A percentile compares a stretch with the other conserved stretches of the same genome.
Conservation (phyloP, 2,329 filamentous ascomycete species). For the Pestalotiopsis sp. region DNA sequence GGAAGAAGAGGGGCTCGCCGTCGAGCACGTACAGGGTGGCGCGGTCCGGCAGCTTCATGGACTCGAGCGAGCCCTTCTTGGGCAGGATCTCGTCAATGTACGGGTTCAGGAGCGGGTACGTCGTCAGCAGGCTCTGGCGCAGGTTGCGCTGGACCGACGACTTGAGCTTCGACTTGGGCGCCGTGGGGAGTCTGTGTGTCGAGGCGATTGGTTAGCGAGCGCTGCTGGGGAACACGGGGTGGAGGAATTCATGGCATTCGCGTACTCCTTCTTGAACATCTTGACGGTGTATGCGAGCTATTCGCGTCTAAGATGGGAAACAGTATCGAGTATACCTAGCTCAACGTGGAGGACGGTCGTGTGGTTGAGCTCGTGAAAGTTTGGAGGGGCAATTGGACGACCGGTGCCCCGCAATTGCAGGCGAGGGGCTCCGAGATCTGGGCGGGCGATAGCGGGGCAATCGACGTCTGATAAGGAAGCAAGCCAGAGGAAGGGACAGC, state of each 20-base stretch:
- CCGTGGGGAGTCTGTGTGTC: constrained; percentile 65
- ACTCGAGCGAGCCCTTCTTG: constrained; percentile 88
- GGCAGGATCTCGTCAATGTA: constrained; percentile 94
- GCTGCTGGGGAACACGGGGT: not conserved
- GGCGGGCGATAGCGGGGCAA: constrained; percentile 2
- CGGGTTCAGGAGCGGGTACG: constrained; percentile 82
- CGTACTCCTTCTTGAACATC: constrained; percentile 95
- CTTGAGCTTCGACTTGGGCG: constrained; percentile 94
- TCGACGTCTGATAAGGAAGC: not conserved
- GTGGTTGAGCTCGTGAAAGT: constrained; percentile 29
- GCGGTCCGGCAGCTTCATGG: constrained; percentile 91
- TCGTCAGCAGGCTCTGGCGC: constrained; percentile 77
- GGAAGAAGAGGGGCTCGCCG: constrained; percentile 82
- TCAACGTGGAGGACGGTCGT: constrained; percentile 6
- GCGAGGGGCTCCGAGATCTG: constrained; percentile 11
- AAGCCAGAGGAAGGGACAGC: not conserved
- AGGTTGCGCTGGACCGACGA: constrained; percentile 90
- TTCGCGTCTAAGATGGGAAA: not conserved
- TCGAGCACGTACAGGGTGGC: constrained; percentile 86
- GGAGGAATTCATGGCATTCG: constrained; percentile 16
- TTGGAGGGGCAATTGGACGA: constrained; percentile 30
- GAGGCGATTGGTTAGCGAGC: constrained; percentile 22
- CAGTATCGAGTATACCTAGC: not conserved
- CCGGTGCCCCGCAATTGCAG: constrained; percentile 21
- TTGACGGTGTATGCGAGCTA: constrained; percentile 30